phyloP scores from a whole-genome alignment of 768 basidiomycete genomes.

The Mycena sanguinolenta region DNA sequence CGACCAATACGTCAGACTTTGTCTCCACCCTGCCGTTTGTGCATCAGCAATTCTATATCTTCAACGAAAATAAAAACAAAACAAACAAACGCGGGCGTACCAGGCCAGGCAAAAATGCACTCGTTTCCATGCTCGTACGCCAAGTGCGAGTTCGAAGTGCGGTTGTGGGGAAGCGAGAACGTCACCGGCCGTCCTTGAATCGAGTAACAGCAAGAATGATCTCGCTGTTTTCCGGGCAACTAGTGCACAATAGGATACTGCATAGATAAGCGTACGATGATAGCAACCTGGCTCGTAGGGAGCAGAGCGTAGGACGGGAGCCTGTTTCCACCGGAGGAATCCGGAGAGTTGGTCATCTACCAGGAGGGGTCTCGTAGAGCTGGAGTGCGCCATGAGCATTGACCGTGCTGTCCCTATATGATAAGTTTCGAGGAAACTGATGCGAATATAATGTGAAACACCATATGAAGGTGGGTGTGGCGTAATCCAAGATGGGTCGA shows the following conservation, averaged over 20 bases:
- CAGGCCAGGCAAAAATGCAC: too few relatives aligned
- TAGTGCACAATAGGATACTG: too few relatives aligned
- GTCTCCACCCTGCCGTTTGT: too few relatives aligned
- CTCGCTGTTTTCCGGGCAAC: too few relatives aligned
- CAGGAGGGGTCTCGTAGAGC: conserved; percentile 51
- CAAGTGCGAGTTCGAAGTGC: conserved; percentile 58
- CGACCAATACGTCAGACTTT: too few relatives aligned
- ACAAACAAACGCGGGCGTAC: too few relatives aligned
- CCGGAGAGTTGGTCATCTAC: conserved; percentile 46
- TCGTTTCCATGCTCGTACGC: too few relatives aligned
- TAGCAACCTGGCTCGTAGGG: conserved; percentile 54
- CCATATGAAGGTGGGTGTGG: conserved; percentile 22
- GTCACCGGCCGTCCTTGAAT: conserved; percentile 49
- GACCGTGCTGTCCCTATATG: conserved; percentile 46
- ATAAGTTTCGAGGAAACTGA: not conserved
- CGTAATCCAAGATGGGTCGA: conserved; percentile 20
- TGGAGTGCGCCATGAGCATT: conserved; percentile 52
- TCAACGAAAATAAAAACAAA: too few relatives aligned
- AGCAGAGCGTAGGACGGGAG: conserved; percentile 53
- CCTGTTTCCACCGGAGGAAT: conserved; percentile 49
- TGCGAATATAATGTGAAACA: conserved; percentile 6
- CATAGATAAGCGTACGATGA: conserved; percentile 44
- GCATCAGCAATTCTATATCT: too few relatives aligned
- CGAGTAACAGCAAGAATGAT: conserved; percentile 48
- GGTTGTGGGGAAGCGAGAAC: conserved; percentile 44